These are phyloP conservation scores for Paramecium pentaurelia DNA, from an alignment of 73 alveolate species.

Conservation along the genomic window DNA sequence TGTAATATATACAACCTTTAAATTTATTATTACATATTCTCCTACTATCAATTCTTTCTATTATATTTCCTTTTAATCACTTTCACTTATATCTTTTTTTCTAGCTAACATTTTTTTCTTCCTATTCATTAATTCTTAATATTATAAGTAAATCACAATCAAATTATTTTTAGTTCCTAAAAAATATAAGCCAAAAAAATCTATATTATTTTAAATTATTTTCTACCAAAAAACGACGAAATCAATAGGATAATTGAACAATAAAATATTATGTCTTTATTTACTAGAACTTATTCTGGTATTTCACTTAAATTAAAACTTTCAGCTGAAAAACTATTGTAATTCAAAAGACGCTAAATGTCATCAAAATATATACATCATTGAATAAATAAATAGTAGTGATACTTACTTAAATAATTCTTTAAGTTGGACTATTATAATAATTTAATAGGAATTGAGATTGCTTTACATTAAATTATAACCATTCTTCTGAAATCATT, in stretches of 20 bases:
- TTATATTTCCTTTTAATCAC: neutral
- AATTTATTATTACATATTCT: conserved; percentile 12
- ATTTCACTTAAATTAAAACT: neutral
- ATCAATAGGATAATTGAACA: neutral
- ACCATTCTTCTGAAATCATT: neutral
- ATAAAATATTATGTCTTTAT: neutral
- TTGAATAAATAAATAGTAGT: neutral
- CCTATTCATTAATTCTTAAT: neutral
- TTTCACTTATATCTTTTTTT: neutral
- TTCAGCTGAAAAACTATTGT: neutral
- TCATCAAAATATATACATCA: neutral
- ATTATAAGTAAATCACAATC: neutral
- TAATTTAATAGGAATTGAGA: neutral
- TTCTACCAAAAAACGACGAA: neutral
- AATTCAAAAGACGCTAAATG: neutral
- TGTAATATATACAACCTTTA: neutral
- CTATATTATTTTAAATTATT: neutral
- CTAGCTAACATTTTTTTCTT: neutral
- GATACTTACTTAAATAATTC: neutral
- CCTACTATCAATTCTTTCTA: neutral
- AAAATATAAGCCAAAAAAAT: conserved; percentile 10
- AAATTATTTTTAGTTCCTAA: neutral
- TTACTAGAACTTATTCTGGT: neutral
- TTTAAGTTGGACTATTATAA: conserved; percentile 28
- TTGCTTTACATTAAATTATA: neutral